Base-by-base conservation (phyloP, 2,329 filamentous ascomycete species). In the Claviceps digitariae region DNA sequence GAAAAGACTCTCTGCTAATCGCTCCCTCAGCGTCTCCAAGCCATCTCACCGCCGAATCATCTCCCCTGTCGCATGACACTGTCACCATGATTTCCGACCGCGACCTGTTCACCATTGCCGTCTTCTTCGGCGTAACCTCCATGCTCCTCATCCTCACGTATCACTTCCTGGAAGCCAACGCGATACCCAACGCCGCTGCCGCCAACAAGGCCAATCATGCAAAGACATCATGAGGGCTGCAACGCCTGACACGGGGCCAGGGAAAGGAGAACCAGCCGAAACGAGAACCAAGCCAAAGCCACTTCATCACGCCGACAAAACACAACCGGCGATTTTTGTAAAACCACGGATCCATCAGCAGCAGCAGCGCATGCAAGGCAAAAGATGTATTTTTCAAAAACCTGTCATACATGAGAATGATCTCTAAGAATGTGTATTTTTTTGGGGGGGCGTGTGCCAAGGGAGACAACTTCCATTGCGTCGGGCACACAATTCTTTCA, bases 111-210 rank as follows among this genome's bases (percentile, higher is more conserved):
- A 80, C 80, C 57, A 81, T 98, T 31, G 90, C 93, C 69, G 83
- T 97, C 68, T 91, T 96, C 69, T 86, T 98, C 56, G 93, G 93
- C 73, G 86, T 83, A 53, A 80, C 84, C 43, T 83, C 91, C 58
- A 91, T 97, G 87, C 75, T 96, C 46, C 78, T 98, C 57, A 96
- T 97, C 60, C 83, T 98, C 31, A 72, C 95, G 29, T 97, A 98
- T 72, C 90, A 97, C 70, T 97, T 94, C 73, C 83, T 98, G 63
- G 91, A 97, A 69, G 81, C 95, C 74, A 97, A 98, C 66, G 81
- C 88, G 36, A 47, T 55, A 25, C 46, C 55, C 10, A 57, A 61
- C 15, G 43, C 49, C 17, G 53, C 56, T 4, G 52, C 54, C 10
- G 38, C 20, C 29, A 29, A 50, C 10, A 54, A 50, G 40, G 38